Conservation (phyloP, 768 basidiomycete genomes). For the Favolaschia claudopus region DNA sequence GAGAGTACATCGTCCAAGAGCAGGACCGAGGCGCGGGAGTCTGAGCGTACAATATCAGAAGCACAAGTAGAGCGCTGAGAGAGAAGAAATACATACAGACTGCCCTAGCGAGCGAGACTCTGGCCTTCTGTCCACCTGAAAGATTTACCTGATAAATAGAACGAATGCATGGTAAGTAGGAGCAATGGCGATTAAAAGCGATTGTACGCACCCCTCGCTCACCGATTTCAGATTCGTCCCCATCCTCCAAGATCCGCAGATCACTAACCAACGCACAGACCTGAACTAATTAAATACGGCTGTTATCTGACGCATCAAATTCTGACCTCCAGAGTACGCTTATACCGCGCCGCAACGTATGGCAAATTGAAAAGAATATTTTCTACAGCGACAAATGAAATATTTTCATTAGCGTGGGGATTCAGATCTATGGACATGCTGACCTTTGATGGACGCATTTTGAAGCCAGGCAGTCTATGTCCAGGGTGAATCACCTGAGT, state of each 20-base stretch:
- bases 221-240: slow-evolving; percentile 86
- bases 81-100: slow-evolving; percentile 49
- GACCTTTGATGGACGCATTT: slow-evolving; percentile 58
- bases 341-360: slow-evolving; percentile 58
- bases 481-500: not conserved
- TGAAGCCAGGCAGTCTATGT: slow-evolving; percentile 57
- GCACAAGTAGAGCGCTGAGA: not conserved
- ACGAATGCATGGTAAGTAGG: not conserved
- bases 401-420: not conserved
- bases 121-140: slow-evolving; percentile 35
- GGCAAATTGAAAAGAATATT: slow-evolving; percentile 44
- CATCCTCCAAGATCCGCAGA: slow-evolving; percentile 86
- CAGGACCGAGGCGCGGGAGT: slow-evolving; percentile 79
- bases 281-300: slow-evolving; percentile 32
- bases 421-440: not conserved
- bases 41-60: too few relatives aligned
- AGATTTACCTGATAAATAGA: slow-evolving; percentile 34
- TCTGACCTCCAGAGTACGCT: slow-evolving; percentile 51
- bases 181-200: slow-evolving; percentile 4
- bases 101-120: slow-evolving; percentile 83
- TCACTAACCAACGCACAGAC: slow-evolving; percentile 73
- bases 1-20: slow-evolving; percentile 85
- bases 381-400: slow-evolving; percentile 5
- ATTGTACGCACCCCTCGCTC: slow-evolving; percentile 70
- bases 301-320: not conserved